Base-by-base conservation (phyloP, 2,329 filamentous ascomycete genomes). In the Aspergillus ochraceus region DNA sequence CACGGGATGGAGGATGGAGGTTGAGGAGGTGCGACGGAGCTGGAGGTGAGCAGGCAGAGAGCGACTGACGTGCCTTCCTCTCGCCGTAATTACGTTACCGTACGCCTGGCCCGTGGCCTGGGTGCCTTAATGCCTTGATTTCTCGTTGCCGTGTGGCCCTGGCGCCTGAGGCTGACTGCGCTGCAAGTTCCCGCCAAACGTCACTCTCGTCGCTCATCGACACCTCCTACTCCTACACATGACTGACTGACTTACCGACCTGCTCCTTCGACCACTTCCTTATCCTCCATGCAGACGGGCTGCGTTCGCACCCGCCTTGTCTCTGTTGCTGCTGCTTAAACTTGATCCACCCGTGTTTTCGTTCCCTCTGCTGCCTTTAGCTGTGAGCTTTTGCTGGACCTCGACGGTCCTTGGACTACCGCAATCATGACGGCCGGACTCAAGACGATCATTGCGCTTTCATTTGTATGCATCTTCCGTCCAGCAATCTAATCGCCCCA, bases 371-470 rank as follows among this genome's bases (percentile, higher is more conserved):
- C 36, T n/a, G 6, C 36, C 17, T n/a, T 42, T 42, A 42, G 32
- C 11, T 17, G 32, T 42, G 14, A 42, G 36, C 36, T 57, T 52
- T 59, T 54, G 29, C 30, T 55, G 58, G 52, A 64, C 57, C 64
- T 64, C 55, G 60, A 65, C 64, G 61, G 59, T 66, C 65, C 64
- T 64, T n/a, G 17, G 62, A 55, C 46, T 65, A 62, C 68, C 69
- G 68, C 68, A 68, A 70, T 66, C 70, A 84, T 81, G 81, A 86
- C 91, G 83, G 92, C 95, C 70, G 95, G 95, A 76, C 88, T 99
- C 74, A 98, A 97, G 82, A 99, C 95, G 68, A 99, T 99, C 80
- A 99, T 99, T 79, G 92, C 91, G 66, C 90, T 99, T 70, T 98
- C 95, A 75, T 99, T 99, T 81, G 95, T 91, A 86, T 58, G 86